Percentiles rank a stretch among this genome's conserved stretches.
Evolutionary conservation across 148 eudicot genomes (phyloP).

Genomic region (Pouteria glomerata): DNA sequence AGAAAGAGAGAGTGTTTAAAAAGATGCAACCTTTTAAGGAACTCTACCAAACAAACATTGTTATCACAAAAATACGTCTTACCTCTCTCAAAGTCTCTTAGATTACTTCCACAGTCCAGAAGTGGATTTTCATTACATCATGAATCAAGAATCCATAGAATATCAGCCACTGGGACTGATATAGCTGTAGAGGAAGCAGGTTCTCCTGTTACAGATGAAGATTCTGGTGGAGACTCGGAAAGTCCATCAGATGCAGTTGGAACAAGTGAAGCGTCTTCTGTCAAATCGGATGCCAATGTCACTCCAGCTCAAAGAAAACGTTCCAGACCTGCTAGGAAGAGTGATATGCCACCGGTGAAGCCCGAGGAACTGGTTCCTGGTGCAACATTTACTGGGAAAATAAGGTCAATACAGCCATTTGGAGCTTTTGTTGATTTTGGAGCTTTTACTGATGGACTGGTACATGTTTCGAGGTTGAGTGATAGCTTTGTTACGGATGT

Average conservation of each 20-base stretch:
- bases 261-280: conserved; percentile 34
- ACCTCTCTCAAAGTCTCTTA: conserved; percentile 42
- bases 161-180: conserved; percentile 64
- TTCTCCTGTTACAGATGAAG: conserved; percentile 34
- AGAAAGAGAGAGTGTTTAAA: conserved; percentile 41
- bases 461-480: conserved; percentile 83
- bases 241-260: conserved; percentile 24
- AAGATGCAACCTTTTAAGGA: conserved; percentile 36
- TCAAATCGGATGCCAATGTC: conserved; percentile 32
- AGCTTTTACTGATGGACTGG: conserved; percentile 91
- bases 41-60: conserved; percentile 31
- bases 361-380: conserved; percentile 85
- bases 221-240: conserved; percentile 29
- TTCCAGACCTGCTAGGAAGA: conserved; percentile 60
- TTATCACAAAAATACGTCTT: conserved; percentile 36
- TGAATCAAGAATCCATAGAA: conserved; percentile 20
- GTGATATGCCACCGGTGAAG: conserved; percentile 93
- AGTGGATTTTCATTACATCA: conserved; percentile 24
- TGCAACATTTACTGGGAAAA: conserved; percentile 82
- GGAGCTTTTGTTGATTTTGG: conserved; percentile 99
- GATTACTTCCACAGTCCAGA: conserved; percentile 50
- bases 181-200: conserved; percentile 59
- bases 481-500: conserved; percentile 85
- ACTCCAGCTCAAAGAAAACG: conserved; percentile 41
- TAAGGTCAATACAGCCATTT: conserved; percentile 80